A percentile compares a stretch with the other conserved stretches of the same genome.
Evolutionary conservation across 163 green algal genomes (phyloP).

Genomic region (Scenedesmus sp.): DNA sequence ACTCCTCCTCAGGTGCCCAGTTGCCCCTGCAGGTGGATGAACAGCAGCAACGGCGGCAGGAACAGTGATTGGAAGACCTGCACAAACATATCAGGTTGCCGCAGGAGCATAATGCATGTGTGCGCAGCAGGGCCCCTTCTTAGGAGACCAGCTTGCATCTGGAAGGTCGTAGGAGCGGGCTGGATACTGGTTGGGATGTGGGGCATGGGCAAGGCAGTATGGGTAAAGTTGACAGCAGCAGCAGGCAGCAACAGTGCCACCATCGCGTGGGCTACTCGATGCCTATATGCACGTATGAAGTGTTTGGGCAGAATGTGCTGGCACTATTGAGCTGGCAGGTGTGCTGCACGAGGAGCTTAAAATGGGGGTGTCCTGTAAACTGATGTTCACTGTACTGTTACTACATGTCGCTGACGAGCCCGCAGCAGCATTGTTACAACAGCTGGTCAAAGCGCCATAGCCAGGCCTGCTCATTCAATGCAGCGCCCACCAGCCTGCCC

Average conservation of each 20-base stretch:
- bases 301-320: too few relatives aligned
- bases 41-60: neutral
- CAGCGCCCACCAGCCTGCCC: neutral
- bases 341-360: neutral
- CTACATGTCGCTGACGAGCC: neutral
- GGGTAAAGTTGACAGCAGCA: neutral
- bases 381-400: neutral
- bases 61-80: neutral
- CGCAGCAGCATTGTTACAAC: neutral
- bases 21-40: constrained; percentile 38
- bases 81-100: too few relatives aligned
- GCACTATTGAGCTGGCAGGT: too few relatives aligned
- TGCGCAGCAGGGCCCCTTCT: neutral
- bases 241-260: too few relatives aligned
- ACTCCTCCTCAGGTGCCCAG: constrained; percentile 56
- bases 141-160: too few relatives aligned
- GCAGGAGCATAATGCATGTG: neutral
- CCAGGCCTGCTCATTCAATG: neutral
- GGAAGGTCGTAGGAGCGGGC: too few relatives aligned
- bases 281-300: too few relatives aligned
- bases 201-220: neutral
- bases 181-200: too few relatives aligned
- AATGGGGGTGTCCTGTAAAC: too few relatives aligned
- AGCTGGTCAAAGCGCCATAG: neutral
- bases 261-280: too few relatives aligned